Evolutionary conservation across 208 protist species (phyloP).

Genomic region (Wallacemonas sp.): DNA sequence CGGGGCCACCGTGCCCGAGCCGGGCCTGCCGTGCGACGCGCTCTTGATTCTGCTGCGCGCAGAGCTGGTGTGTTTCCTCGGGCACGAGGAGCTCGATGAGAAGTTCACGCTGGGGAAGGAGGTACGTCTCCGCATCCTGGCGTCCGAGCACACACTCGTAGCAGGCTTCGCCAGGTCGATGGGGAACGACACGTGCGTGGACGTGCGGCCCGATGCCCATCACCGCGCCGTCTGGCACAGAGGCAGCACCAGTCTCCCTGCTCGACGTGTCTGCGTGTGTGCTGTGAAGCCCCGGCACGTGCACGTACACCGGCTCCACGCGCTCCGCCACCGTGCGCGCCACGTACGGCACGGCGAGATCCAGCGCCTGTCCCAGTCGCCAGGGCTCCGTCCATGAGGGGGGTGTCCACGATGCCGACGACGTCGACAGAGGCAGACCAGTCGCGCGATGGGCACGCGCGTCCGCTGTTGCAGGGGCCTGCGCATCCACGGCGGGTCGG

Average conservation of each 20-base stretch:
- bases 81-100: constrained; percentile 66
- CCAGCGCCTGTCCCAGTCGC: constrained; percentile 57
- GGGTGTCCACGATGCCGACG: background rate
- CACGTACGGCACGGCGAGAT: constrained; percentile 45
- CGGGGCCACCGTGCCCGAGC: constrained; percentile 24
- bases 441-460: too few relatives aligned
- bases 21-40: constrained; percentile 45
- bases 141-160: constrained; percentile 36
- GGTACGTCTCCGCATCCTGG: constrained; percentile 67
- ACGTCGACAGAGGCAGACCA: too few relatives aligned
- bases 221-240: background rate
- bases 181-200: background rate
- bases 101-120: constrained; percentile 80
- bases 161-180: background rate
- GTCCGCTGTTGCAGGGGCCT: too few relatives aligned
- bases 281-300: background rate
- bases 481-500: too few relatives aligned
- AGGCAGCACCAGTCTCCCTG: background rate
- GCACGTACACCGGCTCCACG: constrained; percentile 7
- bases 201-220: background rate
- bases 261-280: background rate
- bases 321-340: constrained; percentile 55
- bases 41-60: constrained; percentile 54
- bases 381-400: constrained; percentile 44
- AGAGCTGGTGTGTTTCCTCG: constrained; percentile 37